These are phyloP conservation scores for Fusarium staphyleae DNA, from an alignment of 2,329 filamentous ascomycete species.

Conservation along the genomic window DNA sequence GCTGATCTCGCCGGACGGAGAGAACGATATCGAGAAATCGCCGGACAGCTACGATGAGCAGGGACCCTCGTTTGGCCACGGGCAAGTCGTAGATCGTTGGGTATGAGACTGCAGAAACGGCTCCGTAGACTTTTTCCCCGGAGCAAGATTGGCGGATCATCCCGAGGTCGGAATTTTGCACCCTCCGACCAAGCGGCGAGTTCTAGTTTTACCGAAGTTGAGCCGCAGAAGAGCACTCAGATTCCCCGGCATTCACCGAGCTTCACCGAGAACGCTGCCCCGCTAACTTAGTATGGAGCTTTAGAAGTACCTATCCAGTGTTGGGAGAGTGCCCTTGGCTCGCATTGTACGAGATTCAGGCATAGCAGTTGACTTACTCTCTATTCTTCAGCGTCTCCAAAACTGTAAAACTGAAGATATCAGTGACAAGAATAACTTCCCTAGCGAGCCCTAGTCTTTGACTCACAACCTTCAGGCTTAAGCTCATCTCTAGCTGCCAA, in stretches of 20 bases:
- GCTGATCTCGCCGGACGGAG: neutral
- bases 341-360: neutral
- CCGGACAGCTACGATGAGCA: slow-evolving; percentile 33
- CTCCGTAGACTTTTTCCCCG: slow-evolving; percentile 41
- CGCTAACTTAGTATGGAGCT: slow-evolving; percentile 1
- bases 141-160: slow-evolving; percentile 37
- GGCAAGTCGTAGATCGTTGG: slow-evolving; percentile 32
- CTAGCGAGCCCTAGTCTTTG: too few relatives aligned
- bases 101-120: slow-evolving; percentile 20
- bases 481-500: neutral
- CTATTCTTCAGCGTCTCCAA: too few relatives aligned
- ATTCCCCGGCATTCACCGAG: slow-evolving; percentile 9
- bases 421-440: too few relatives aligned
- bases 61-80: slow-evolving; percentile 39
- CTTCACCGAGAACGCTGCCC: slow-evolving; percentile 15
- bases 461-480: too few relatives aligned
- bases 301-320: neutral
- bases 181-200: slow-evolving; percentile 36
- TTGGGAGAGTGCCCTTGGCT: neutral
- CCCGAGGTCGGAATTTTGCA: slow-evolving; percentile 44
- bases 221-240: slow-evolving; percentile 16
- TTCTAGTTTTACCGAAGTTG: slow-evolving; percentile 35
- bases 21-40: slow-evolving; percentile 19
- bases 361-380: neutral
- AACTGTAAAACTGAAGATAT: too few relatives aligned